These are phyloP conservation scores for Phtheirospermum japonicum DNA, from an alignment of 257 asterid species.

Conservation along the genomic window DNA sequence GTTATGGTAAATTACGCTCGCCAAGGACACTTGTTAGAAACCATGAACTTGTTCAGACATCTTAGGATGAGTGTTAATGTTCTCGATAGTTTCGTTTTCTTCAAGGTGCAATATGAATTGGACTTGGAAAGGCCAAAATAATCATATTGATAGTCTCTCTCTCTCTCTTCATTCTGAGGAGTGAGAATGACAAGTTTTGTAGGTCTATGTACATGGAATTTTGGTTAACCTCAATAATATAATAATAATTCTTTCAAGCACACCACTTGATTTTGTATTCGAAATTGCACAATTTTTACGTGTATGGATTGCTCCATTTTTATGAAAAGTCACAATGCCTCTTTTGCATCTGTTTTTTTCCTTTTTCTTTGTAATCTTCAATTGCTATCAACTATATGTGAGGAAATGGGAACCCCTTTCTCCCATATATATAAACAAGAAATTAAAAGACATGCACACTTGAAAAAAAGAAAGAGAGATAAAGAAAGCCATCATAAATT, in stretches of 20 bases:
- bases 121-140: no score
- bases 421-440: not conserved
- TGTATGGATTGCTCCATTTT: conserved; percentile 11
- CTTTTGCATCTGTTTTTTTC: conserved; percentile 21
- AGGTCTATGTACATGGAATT: not conserved
- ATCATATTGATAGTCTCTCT: not conserved
- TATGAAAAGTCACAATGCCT: conserved; percentile 4
- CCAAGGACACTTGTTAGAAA: conserved; percentile 37
- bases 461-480: not conserved
- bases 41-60: conserved; percentile 51
- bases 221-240: not conserved
- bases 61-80: conserved; percentile 35
- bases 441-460: conserved; percentile 25
- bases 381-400: conserved; percentile 31
- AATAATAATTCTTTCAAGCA: no score
- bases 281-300: not conserved
- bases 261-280: not conserved
- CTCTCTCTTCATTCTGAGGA: no score
- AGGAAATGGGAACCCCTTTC: conserved; percentile 33
- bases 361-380: no score
- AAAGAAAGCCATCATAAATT: conserved; percentile 12
- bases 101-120: no score
- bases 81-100: conserved; percentile 50
- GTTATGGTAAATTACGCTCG: conserved; percentile 48
- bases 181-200: no score